Evolutionary conservation across 352 stramenopile species (phyloP).

Genomic region (Phytophthora fragariae): DNA sequence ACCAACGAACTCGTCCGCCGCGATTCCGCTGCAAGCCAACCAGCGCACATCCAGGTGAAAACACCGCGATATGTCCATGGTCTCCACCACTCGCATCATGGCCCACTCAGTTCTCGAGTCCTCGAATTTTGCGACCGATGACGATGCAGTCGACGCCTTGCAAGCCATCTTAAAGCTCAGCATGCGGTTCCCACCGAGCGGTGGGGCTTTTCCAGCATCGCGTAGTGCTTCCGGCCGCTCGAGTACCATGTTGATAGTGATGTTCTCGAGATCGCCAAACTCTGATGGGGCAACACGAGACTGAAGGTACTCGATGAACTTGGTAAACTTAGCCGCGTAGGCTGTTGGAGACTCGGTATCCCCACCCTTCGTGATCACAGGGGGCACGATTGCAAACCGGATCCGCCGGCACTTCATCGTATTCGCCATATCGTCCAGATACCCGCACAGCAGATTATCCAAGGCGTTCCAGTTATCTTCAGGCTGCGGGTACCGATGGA

Average conservation of each 20-base stretch:
- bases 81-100: conserved; percentile 74
- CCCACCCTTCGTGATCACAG: conserved; percentile 15
- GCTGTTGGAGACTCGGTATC: conserved; percentile 24
- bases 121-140: conserved; percentile 25
- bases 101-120: conserved; percentile 79
- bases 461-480: conserved; percentile 85
- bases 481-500: conserved; percentile 71
- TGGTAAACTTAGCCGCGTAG: conserved; percentile 62
- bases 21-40: conserved; percentile 81
- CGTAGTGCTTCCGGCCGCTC: conserved; percentile 21
- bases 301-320: conserved; percentile 75
- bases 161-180: conserved; percentile 61
- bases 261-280: conserved; percentile 58
- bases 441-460: conserved; percentile 80
- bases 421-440: conserved; percentile 79
- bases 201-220: conserved; percentile 11
- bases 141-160: conserved; percentile 37
- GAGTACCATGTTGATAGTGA: conserved; percentile 52
- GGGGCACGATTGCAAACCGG: conserved; percentile 72
- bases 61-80: conserved; percentile 58
- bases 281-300: conserved; percentile 59
- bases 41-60: conserved; percentile 83
- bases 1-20: conserved; percentile 78
- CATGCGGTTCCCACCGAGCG: conserved; percentile 35
- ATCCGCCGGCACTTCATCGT: conserved; percentile 76